Conservation (phyloP, 768 basidiomycete species). For the Phaeotremella skinneri region DNA sequence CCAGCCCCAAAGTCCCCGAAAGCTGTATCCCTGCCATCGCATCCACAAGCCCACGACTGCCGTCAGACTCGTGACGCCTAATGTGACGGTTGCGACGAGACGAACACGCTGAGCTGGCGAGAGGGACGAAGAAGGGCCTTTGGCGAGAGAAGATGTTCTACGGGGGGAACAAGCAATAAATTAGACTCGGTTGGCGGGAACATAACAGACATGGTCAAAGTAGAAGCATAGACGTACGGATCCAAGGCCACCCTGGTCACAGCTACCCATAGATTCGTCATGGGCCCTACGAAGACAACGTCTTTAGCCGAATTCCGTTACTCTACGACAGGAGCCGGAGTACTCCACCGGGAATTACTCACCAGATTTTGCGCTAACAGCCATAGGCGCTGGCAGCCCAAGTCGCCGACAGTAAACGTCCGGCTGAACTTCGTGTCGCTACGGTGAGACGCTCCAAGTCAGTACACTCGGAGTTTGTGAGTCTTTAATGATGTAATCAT, state of each 20-base stretch:
- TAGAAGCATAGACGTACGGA: constrained; percentile 29
- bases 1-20: constrained; percentile 39
- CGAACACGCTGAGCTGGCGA: constrained; percentile 38
- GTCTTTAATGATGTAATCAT: too few relatives aligned
- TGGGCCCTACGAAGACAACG: constrained; percentile 21
- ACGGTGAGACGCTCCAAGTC: too few relatives aligned
- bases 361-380: constrained; percentile 83
- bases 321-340: neutral
- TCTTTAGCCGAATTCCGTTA: too few relatives aligned
- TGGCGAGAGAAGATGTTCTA: constrained; percentile 42
- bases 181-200: neutral
- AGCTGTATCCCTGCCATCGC: constrained; percentile 44
- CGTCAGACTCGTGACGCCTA: constrained; percentile 25
- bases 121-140: constrained; percentile 36
- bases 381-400: constrained; percentile 86
- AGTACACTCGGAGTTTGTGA: too few relatives aligned
- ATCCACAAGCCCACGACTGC: constrained; percentile 37
- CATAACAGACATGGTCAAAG: neutral
- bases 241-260: constrained; percentile 47
- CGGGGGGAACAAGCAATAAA: neutral
- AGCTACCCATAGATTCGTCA: constrained; percentile 49
- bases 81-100: constrained; percentile 24
- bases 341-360: constrained; percentile 67
- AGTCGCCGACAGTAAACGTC: constrained; percentile 92
- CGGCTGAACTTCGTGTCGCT: constrained; percentile 97